Conservation (phyloP, 2,329 filamentous ascomycete genomes). For the Alternaria rosae region DNA sequence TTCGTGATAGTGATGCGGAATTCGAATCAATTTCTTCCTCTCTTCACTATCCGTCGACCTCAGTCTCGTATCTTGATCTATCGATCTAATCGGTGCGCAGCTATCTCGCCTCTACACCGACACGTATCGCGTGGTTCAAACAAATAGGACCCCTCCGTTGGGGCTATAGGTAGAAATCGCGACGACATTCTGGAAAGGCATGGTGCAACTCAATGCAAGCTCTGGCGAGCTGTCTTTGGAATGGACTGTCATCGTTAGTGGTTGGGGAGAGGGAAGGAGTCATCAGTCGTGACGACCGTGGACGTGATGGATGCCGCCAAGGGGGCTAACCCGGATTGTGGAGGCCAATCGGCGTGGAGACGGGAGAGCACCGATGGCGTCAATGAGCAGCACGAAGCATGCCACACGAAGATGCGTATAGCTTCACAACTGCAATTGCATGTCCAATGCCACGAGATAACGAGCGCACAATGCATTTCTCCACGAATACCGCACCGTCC, state of each 20-base stretch:
- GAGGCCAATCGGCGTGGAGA: conserved; percentile 28
- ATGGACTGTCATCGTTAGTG: conserved; percentile 39
- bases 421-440: not conserved
- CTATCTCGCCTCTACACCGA: conserved; percentile 37
- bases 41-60: not conserved
- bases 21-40: not conserved
- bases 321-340: conserved; percentile 20
- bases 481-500: not conserved
- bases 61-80: conserved; percentile 11
- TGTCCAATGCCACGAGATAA: not conserved
- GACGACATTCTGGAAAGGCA: conserved; percentile 35
- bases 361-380: conserved; percentile 21
- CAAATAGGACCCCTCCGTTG: conserved; percentile 60
- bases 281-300: conserved; percentile 17
- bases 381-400: conserved; percentile 10
- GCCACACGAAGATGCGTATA: conserved; percentile 3
- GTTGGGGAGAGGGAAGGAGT: conserved; percentile 35
- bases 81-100: conserved; percentile 34
- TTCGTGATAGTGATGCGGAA: not conserved
- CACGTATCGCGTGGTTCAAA: conserved; percentile 49
- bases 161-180: conserved; percentile 57
- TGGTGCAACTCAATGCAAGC: conserved; percentile 30
- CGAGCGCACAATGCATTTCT: conserved; percentile 22
- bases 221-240: conserved; percentile 33
- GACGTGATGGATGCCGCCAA: conserved; percentile 25